These are phyloP conservation scores for Ogataea hybrid DNA, from an alignment of 1,139 yeast species.

Conservation along the genomic window DNA sequence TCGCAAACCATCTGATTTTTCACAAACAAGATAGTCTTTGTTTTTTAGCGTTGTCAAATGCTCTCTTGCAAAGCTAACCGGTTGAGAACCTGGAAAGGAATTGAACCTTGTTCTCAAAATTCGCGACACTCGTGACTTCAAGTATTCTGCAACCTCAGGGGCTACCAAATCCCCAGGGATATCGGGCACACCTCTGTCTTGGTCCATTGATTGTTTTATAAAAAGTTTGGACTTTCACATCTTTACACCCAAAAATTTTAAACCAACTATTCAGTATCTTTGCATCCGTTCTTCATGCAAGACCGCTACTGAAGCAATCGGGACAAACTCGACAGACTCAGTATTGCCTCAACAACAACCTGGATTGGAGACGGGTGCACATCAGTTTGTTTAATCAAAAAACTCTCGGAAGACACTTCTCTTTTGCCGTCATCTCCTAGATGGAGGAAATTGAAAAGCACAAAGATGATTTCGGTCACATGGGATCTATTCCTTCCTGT, in stretches of 20 bases:
- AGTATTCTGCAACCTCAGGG: constrained; percentile 63
- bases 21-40: constrained; percentile 86
- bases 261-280: neutral
- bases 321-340: too few relatives aligned
- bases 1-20: constrained; percentile 91
- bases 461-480: too few relatives aligned
- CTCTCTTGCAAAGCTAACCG: constrained; percentile 79
- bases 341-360: too few relatives aligned
- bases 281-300: too few relatives aligned
- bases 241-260: neutral
- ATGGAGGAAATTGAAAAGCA: too few relatives aligned
- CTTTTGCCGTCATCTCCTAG: too few relatives aligned
- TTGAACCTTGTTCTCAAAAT: constrained; percentile 54
- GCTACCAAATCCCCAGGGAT: constrained; percentile 84
- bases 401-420: too few relatives aligned
- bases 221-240: constrained; percentile 1
- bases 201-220: constrained; percentile 9
- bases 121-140: constrained; percentile 68
- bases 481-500: too few relatives aligned
- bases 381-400: too few relatives aligned
- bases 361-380: too few relatives aligned
- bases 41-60: constrained; percentile 66
- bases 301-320: too few relatives aligned
- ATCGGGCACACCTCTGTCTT: constrained; percentile 66
- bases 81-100: constrained; percentile 88